phyloP scores from a whole-genome alignment of 2,329 filamentous ascomycete species.

The Colletotrichum viniferum region DNA sequence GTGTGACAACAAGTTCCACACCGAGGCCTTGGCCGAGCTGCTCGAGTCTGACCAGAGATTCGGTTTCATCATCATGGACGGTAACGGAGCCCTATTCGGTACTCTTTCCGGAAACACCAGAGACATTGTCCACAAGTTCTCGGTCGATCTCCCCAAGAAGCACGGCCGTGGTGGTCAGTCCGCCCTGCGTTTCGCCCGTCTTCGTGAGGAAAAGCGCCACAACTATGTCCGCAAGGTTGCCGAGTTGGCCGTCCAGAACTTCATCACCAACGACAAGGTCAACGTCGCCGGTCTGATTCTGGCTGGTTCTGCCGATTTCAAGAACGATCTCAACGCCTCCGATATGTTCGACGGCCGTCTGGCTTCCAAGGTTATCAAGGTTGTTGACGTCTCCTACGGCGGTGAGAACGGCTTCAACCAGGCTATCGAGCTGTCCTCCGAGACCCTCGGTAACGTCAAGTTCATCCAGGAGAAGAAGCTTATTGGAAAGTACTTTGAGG shows the following conservation, averaged over 20 bases:
- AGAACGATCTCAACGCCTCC: conserved; percentile 97
- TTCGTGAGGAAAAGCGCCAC: conserved; percentile 99
- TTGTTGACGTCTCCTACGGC: conserved; percentile 98
- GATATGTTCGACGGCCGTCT: conserved; percentile 96
- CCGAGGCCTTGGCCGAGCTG: conserved; percentile 93
- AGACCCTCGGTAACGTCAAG: conserved; percentile 98
- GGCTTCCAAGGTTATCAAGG: conserved; percentile 95
- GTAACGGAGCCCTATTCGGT: conserved; percentile 96
- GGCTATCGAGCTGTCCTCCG: conserved; percentile 92
- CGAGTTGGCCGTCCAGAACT: conserved; percentile 97
- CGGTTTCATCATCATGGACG: conserved; percentile 99
- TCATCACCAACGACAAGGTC: conserved; percentile 97
- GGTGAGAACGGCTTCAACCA: conserved; percentile 99
- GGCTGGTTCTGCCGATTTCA: conserved; percentile 98
- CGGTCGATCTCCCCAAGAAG: conserved; percentile 98
- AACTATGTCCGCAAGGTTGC: conserved; percentile 99
- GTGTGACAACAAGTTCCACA: conserved; percentile 99
- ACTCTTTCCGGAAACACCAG: conserved; percentile 97
- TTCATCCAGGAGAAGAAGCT: conserved; percentile 99
- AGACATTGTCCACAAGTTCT: conserved; percentile 97
- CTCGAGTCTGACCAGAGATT: conserved; percentile 99
- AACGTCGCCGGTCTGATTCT: conserved; percentile 96
- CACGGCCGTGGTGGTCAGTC: conserved; percentile 99
- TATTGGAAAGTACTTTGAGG: conserved; percentile 98
- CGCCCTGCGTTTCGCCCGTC: conserved; percentile 97